Evolutionary conservation across 2,329 filamentous ascomycete species (phyloP), one percentile per base, ranked within the genome.

Genomic region (Trichophaea hybrida): DNA sequence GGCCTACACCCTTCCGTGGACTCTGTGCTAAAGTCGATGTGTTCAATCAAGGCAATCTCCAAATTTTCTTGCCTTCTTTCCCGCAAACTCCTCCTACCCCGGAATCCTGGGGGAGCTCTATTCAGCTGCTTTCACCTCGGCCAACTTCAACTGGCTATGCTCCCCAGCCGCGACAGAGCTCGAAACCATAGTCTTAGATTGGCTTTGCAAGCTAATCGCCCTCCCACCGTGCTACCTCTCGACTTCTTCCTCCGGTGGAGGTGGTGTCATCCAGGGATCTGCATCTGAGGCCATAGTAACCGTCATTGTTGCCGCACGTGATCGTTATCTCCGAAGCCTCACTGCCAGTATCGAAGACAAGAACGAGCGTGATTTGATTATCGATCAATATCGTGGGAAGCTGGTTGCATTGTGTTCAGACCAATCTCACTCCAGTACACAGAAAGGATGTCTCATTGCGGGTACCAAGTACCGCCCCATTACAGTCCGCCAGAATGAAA

Each of bases 121-220:
- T 76, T 88, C 83, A 48, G 84, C 87, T 4, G 85, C 88, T 5
- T 90, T 96, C 73, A 93, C 83, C 10, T 87, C 87, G 13, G 88
- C 91, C 1, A 88, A 88, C 43, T 97, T 97, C 77, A 97, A 97
- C 74, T 97, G 91, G 91, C 83, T 96, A 65, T 96, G 91, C 74
- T 89, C 84, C 5, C 91, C 91, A 0, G 89, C 86, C 5, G 84
- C 93, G 15, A 97, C 91, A 0, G 91, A 97, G 74, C 79, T 97
- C 52, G 91, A 97, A 76, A 95, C 90, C 0, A 79, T 96, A 31
- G 85, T 95, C 48, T 78, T 96, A 71, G 91, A 97, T 73, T 97
- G 91, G 90, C 75, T 96, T 2, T 88, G 85, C 13, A 81, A 85
- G 71, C 78, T 88, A 6, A 73, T 96, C 10, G 81, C 75, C 1